phyloP scores from a whole-genome alignment of 257 asterid genomes.

The Solanum sparsipilum region DNA sequence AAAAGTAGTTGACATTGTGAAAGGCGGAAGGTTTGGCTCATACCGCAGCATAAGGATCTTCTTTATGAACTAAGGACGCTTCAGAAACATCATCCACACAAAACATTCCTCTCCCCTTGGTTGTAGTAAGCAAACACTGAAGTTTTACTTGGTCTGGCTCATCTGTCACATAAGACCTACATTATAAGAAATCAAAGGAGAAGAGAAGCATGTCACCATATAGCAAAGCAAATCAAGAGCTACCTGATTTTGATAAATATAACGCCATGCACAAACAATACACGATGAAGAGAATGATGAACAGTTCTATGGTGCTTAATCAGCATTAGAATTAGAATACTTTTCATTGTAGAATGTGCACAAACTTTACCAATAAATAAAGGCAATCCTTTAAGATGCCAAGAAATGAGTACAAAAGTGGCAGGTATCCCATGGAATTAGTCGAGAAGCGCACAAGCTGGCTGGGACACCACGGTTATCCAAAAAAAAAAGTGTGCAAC shows the following conservation, averaged over 20 bases:
- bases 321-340: not conserved
- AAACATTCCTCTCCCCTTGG: slow-evolving; percentile 79
- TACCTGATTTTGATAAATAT: not conserved
- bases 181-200: slow-evolving; percentile 35
- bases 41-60: slow-evolving; percentile 95
- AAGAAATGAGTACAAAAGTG: not conserved
- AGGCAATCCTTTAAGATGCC: not conserved
- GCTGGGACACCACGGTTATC: not conserved
- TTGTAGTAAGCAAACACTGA: slow-evolving; percentile 30
- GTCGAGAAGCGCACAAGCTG: not conserved
- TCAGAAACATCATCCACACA: slow-evolving; percentile 41
- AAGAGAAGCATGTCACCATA: slow-evolving; percentile 17
- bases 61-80: slow-evolving; percentile 70
- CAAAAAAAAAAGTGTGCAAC: not conserved
- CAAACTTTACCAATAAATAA: not conserved
- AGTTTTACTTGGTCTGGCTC: slow-evolving; percentile 37
- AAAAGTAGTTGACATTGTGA: not conserved
- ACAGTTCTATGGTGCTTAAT: not conserved
- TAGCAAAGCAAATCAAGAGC: not conserved
- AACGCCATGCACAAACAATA: not conserved
- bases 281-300: not conserved
- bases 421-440: not conserved
- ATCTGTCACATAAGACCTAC: slow-evolving; percentile 83
- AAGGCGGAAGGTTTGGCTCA: not conserved
- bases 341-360: not conserved